Evolutionary conservation across 179 eudicot genomes (phyloP), one percentile per base, ranked within the genome.

Genomic region (Dionaea muscipula): DNA sequence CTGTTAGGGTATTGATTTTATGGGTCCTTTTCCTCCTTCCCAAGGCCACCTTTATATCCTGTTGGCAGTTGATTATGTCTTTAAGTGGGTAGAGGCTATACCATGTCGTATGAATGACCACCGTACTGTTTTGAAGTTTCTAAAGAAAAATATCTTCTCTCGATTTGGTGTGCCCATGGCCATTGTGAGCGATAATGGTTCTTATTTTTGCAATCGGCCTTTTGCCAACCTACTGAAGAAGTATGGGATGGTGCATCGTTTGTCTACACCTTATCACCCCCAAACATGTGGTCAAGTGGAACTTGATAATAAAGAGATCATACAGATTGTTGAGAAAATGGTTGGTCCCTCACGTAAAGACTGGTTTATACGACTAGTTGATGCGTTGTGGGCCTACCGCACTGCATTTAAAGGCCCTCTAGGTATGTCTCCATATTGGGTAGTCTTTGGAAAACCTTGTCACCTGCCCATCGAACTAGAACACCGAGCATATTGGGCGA

Each of bases 1-100:
- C 23, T 16, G 9, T 12, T 53, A 39, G 18, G 41, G 41, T 11
- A 57, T 57, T 17, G 52, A 45, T 20, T 45, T 45, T 1, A 27
- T 57, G 61, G 61, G 61, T 6, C 52, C 47, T 4, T 57, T 57
- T 20, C 52, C 61, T 7, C n/a, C 18, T 2, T 57, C 51, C 6
- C 27, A n/a, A 17, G 52, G 51, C 0, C n/a, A n/a, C n/a, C n/a
- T n/a, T n/a, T n/a, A n/a, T n/a, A n/a, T n/a, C n/a, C n/a, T n/a
- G n/a, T n/a, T 54, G 10, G 46, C 19, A 16, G 13, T 45, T 4
- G 18, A 31, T 57, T 31, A 8, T 31, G 26, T 44, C 7, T 18
- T 19, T 0, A 31, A 28, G 20, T 27, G 41, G 39, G 51, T 28
- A 0, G 41, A 57, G 13, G 52, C 26, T 7, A 31, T 11, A 22